Evolutionary conservation across 257 asterid genomes (phyloP).

Genomic region (Nemophila menziesii): DNA sequence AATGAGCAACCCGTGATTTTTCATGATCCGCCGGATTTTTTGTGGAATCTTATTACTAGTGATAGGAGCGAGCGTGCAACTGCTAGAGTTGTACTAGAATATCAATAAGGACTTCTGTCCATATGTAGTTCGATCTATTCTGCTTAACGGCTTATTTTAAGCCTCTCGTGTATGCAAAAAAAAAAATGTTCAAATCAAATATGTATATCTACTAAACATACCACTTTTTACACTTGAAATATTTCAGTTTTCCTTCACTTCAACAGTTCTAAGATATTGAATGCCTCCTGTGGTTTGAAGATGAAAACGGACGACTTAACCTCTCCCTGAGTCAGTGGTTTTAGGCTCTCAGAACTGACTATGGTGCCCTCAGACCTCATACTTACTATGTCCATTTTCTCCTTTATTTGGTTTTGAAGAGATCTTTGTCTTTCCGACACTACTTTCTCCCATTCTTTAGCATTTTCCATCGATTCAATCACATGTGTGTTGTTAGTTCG

Average conservation of each 20-base stretch:
- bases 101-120: too few species aligned
- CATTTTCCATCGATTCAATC: conserved; percentile 18
- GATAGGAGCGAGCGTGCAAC: too few species aligned
- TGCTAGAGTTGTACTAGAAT: too few species aligned
- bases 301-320: conserved; percentile 34
- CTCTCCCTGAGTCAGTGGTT: conserved; percentile 42
- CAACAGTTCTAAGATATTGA: conserved; percentile 41
- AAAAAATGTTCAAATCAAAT: conserved; percentile 4
- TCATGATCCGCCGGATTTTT: too few species aligned
- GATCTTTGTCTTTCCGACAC: conserved; percentile 27
- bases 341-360: conserved; percentile 75
- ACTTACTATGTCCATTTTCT: conserved; percentile 39
- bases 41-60: too few species aligned
- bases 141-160: too few species aligned
- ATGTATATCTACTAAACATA: conserved; percentile 5
- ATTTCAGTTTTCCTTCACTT: background rate
- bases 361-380: conserved; percentile 82
- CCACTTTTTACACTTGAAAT: conserved; percentile 3
- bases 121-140: too few species aligned
- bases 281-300: conserved; percentile 54
- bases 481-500: conserved; percentile 18
- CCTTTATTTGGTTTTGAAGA: conserved; percentile 34
- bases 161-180: too few species aligned
- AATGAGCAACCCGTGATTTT: too few species aligned
- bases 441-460: conserved; percentile 30